Percentiles rank a stretch among this genome's conserved stretches.
These are phyloP conservation scores for Aspergillus sclerotioniger DNA, from an alignment of 495 filamentous ascomycete species.

Conservation along the genomic window DNA sequence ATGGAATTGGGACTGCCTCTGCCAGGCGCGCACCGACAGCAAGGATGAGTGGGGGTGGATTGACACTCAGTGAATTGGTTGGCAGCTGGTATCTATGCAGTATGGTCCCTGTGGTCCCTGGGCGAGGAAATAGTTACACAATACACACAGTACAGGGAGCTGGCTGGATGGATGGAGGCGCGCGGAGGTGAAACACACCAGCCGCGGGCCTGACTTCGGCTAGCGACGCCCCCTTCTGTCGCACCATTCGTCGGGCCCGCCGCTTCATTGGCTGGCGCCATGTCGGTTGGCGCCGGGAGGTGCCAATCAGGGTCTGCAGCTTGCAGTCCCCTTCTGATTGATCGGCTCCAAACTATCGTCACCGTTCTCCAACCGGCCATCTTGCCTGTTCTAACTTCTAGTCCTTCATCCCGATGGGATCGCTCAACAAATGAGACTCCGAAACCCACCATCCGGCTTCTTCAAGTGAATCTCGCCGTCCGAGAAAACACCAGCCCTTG, in stretches of 20 bases:
- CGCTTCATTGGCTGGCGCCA: not conserved
- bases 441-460: too few species aligned
- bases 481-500: too few species aligned
- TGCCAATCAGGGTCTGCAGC: constrained; percentile 5
- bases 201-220: not conserved
- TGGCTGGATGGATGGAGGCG: not conserved
- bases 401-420: too few species aligned
- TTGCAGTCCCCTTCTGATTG: not conserved
- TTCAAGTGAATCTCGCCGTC: too few species aligned
- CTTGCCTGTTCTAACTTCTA: too few species aligned
- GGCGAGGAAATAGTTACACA: too few species aligned
- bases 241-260: constrained; percentile 1
- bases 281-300: not conserved
- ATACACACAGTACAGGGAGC: not conserved
- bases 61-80: too few species aligned
- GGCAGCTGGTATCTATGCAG: too few species aligned
- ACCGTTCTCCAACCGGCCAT: not conserved
- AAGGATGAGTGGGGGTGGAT: too few species aligned
- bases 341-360: not conserved
- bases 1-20: not conserved
- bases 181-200: not conserved
- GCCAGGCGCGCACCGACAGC: too few species aligned
- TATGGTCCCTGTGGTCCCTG: constrained; percentile 1
- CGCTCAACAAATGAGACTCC: too few species aligned
- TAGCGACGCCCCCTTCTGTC: not conserved